Evolutionary conservation across 2,329 filamentous ascomycete genomes (phyloP).

Genomic region (Beauveria brongniartii): DNA sequence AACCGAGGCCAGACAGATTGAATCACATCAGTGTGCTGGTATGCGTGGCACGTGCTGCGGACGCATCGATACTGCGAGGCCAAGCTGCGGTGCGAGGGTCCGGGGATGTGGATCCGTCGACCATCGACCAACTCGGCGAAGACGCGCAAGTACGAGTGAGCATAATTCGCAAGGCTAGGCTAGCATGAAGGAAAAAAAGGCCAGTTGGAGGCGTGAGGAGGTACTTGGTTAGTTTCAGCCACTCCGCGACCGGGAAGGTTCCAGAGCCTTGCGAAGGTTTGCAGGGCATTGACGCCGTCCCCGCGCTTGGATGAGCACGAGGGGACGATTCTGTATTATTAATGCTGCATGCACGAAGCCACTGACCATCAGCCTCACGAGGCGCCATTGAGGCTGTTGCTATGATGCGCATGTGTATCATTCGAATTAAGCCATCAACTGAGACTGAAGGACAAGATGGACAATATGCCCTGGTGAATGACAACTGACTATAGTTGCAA

Average conservation of each 20-base stretch:
- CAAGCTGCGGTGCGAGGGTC: neutral
- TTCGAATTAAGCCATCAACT: neutral
- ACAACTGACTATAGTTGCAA: neutral
- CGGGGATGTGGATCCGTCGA: neutral
- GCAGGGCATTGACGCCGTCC: neutral
- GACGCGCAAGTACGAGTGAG: conserved; percentile 3
- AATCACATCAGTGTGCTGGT: neutral
- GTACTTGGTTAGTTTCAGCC: neutral
- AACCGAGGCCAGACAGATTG: neutral
- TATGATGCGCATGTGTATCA: neutral
- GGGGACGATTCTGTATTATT: neutral
- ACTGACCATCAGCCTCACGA: neutral
- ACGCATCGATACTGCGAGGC: neutral
- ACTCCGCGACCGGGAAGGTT: neutral
- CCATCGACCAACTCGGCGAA: neutral
- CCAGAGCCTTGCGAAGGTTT: neutral
- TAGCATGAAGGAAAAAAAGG: neutral
- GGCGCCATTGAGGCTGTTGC: neutral
- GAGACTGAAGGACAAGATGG: too few relatives aligned
- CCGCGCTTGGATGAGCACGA: neutral
- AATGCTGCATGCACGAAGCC: neutral
- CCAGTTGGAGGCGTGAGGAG: neutral
- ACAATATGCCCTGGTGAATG: neutral
- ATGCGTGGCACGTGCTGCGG: too few relatives aligned
- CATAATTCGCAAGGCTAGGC: too few relatives aligned